phyloP scores from a whole-genome alignment of 495 filamentous ascomycete genomes.

The Haplographium delicatum region DNA sequence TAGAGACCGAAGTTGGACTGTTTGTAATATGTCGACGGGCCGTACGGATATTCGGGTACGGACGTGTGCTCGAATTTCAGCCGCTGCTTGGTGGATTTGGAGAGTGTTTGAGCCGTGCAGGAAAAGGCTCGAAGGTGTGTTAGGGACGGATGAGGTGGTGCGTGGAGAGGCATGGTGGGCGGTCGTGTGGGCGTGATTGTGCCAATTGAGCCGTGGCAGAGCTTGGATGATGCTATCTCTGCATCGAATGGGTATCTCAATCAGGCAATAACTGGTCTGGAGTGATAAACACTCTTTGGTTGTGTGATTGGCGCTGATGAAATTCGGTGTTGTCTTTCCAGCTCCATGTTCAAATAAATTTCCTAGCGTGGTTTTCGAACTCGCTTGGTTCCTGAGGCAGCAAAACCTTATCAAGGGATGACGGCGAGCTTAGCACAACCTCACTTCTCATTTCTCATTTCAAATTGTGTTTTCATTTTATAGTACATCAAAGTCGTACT shows the following conservation, averaged over 20 bases:
- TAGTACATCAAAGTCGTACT: too few relatives aligned
- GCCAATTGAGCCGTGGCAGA: conserved; percentile 1
- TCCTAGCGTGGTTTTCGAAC: too few relatives aligned
- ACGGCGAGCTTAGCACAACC: too few relatives aligned
- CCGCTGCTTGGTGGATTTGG: conserved; percentile 34
- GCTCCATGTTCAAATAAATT: too few relatives aligned
- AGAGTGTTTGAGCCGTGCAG: conserved; percentile 27
- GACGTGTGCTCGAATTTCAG: conserved; percentile 28
- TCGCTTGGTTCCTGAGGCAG: too few relatives aligned
- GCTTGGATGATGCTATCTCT: background rate
- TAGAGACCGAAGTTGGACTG: conserved; percentile 86
- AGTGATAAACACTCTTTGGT: too few relatives aligned
- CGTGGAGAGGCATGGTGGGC: conserved; percentile 18
- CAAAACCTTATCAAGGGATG: too few relatives aligned
- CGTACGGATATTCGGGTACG: conserved; percentile 77
- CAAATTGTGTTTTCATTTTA: too few relatives aligned
- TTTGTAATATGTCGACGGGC: conserved; percentile 73
- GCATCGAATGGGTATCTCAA: background rate
- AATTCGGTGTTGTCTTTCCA: too few relatives aligned
- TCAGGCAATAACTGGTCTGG: too few relatives aligned
- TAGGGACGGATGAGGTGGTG: conserved; percentile 18
- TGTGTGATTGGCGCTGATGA: background rate
- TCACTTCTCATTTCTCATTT: too few relatives aligned
- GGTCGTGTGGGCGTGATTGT: background rate
- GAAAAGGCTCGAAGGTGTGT: conserved; percentile 21